Evolutionary conservation across 352 stramenopile species (phyloP).

Genomic region (Aphanomyces astaci): DNA sequence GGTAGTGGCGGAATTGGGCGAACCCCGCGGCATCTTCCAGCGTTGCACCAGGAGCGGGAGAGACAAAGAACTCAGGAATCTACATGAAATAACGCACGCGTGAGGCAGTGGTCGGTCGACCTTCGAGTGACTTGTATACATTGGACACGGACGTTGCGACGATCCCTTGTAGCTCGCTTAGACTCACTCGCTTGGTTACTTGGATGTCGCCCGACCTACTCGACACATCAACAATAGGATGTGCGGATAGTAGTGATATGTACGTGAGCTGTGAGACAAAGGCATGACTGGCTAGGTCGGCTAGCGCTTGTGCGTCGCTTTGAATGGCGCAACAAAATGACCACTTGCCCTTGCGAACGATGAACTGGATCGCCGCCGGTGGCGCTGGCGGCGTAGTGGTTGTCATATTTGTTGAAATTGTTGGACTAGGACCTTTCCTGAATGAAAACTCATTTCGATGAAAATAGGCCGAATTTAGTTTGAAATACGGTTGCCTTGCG

Average conservation of each 20-base stretch:
- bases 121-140: background rate
- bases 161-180: conserved; percentile 1
- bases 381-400: background rate
- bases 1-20: conserved; percentile 10
- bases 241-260: background rate
- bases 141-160: background rate
- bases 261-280: conserved; percentile 4
- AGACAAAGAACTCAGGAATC: conserved; percentile 15
- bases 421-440: background rate
- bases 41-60: background rate
- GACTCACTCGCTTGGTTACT: conserved; percentile 18
- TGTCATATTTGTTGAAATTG: background rate
- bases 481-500: too few species aligned
- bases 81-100: background rate
- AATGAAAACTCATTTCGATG: background rate
- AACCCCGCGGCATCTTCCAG: background rate
- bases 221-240: background rate
- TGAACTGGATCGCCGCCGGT: background rate
- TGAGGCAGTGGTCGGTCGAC: background rate
- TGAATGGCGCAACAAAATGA: background rate
- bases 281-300: background rate
- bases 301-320: background rate
- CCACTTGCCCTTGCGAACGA: conserved; percentile 19
- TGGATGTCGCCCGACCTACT: conserved; percentile 2
- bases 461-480: too few species aligned